Percentiles rank a stretch among this genome's conserved stretches.
Evolutionary conservation across 2,329 filamentous ascomycete species (phyloP).

Genomic region (Diaporthe batatas): DNA sequence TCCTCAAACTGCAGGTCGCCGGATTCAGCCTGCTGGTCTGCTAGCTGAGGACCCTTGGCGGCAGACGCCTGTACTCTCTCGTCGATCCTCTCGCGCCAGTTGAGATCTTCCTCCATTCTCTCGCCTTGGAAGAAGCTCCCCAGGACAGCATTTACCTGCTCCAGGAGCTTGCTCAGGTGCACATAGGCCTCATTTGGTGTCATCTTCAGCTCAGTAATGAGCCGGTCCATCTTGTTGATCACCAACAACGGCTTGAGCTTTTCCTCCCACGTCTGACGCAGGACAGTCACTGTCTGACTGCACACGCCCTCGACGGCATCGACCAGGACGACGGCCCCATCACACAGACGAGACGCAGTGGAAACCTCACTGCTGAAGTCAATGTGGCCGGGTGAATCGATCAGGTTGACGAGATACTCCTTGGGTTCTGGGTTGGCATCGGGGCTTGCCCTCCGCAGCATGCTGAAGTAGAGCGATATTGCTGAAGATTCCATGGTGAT

Average conservation of each 20-base stretch:
- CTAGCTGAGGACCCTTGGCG: slow-evolving; percentile 66
- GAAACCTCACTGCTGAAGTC: slow-evolving; percentile 99
- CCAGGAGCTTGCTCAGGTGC: slow-evolving; percentile 88
- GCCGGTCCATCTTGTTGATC: slow-evolving; percentile 97
- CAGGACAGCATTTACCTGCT: slow-evolving; percentile 97
- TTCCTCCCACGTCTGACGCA: slow-evolving; percentile 95
- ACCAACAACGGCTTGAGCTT: slow-evolving; percentile 94
- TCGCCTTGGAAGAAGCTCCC: slow-evolving; percentile 98
- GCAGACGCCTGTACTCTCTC: slow-evolving; percentile 81
- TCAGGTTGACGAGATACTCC: slow-evolving; percentile 96
- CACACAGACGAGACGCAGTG: slow-evolving; percentile 92
- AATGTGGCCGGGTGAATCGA: slow-evolving; percentile 97
- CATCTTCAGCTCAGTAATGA: slow-evolving; percentile 95
- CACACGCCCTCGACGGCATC: slow-evolving; percentile 98
- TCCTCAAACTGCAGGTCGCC: slow-evolving; percentile 84
- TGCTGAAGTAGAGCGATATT: slow-evolving; percentile 95
- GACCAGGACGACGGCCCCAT: slow-evolving; percentile 93
- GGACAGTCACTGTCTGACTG: slow-evolving; percentile 96
- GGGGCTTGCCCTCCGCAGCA: slow-evolving; percentile 80
- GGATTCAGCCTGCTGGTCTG: slow-evolving; percentile 65
- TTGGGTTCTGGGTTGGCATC: slow-evolving; percentile 79
- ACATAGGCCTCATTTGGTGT: slow-evolving; percentile 89
- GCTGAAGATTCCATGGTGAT: slow-evolving; percentile 99
- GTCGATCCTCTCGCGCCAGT: slow-evolving; percentile 95
- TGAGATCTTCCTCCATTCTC: slow-evolving; percentile 97